Evolutionary conservation across 371 early-diverging fungal species (phyloP).

Genomic region (Apophysomyces ossiformis): DNA sequence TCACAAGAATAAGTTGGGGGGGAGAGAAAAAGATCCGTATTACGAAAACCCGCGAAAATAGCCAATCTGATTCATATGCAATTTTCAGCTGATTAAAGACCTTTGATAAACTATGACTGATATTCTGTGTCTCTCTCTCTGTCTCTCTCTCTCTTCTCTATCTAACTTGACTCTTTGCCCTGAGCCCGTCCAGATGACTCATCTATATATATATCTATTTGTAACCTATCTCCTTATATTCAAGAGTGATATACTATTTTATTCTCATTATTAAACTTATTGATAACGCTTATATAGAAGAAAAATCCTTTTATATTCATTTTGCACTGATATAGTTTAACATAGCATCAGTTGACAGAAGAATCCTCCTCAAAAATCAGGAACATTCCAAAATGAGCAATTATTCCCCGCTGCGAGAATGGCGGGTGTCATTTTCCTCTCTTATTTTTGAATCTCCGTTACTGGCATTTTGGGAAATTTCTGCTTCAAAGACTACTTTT

Average conservation of each 20-base stretch:
- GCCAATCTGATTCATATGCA: background rate
- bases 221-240: background rate
- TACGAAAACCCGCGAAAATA: too few species aligned
- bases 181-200: background rate
- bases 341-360: too few species aligned
- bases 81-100: slow-evolving; percentile 6
- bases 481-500: too few species aligned
- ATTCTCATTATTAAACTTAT: too few species aligned
- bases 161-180: background rate
- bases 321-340: background rate
- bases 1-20: slow-evolving; percentile 1
- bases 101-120: too few species aligned
- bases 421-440: background rate
- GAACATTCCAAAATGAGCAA: background rate
- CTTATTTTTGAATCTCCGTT: too few species aligned
- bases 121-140: too few species aligned
- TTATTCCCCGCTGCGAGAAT: background rate
- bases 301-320: background rate
- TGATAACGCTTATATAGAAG: too few species aligned
- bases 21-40: background rate
- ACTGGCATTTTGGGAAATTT: too few species aligned
- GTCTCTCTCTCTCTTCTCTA: too few species aligned
- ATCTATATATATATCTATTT: background rate
- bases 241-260: background rate
- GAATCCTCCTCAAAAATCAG: background rate